phyloP scores from a whole-genome alignment of 495 filamentous ascomycete species.

The Rostrohypoxylon terebratum region DNA sequence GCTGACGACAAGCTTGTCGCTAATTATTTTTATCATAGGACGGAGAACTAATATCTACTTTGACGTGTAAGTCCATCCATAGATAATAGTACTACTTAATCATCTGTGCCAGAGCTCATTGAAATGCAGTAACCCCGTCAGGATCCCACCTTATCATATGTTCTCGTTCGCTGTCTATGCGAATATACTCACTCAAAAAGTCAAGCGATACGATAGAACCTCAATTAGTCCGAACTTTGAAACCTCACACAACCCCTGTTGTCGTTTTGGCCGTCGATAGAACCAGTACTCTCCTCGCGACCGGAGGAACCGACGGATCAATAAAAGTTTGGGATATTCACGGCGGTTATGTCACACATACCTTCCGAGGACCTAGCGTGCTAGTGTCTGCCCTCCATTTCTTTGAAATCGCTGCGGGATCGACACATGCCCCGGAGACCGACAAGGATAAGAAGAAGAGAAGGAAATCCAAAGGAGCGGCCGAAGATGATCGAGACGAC shows the following conservation, averaged over 20 bases:
- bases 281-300: conserved; percentile 90
- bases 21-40: conserved; percentile 67
- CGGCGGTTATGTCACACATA: conserved; percentile 93
- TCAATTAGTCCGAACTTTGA: conserved; percentile 79
- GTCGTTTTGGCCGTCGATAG: conserved; percentile 83
- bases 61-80: conserved; percentile 71
- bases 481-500: conserved; percentile 57
- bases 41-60: conserved; percentile 88
- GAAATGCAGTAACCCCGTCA: conserved; percentile 78
- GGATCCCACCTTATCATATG: conserved; percentile 89
- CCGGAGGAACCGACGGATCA: conserved; percentile 88
- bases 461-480: conserved; percentile 59
- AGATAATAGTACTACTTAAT: background rate
- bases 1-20: background rate
- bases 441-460: conserved; percentile 54
- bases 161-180: conserved; percentile 93
- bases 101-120: conserved; percentile 20
- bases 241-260: conserved; percentile 91
- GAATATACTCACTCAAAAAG: conserved; percentile 79
- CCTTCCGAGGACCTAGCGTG: conserved; percentile 90
- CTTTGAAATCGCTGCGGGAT: conserved; percentile 74
- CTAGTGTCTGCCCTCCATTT: conserved; percentile 92
- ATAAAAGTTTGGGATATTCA: conserved; percentile 97
- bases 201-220: conserved; percentile 67
- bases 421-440: conserved; percentile 46